Conservation (phyloP, 371 early-diverging fungal genomes). For the Circinella minor region DNA sequence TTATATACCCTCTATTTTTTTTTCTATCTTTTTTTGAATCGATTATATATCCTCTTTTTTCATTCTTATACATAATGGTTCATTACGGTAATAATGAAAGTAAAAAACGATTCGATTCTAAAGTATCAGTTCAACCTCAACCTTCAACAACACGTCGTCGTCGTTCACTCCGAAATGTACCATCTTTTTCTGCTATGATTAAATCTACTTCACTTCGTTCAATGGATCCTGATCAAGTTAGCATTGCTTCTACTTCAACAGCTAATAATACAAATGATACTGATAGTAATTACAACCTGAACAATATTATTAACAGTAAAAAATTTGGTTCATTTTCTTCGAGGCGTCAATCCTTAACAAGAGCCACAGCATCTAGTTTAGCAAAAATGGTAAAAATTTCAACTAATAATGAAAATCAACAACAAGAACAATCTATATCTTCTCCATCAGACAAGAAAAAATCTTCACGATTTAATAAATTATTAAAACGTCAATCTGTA, state of each 20-base stretch:
- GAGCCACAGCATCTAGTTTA: slow-evolving; percentile 23
- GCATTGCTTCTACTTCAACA: slow-evolving; percentile 6
- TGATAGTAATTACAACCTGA: too few species aligned
- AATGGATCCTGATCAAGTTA: slow-evolving; percentile 10
- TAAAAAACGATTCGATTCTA: slow-evolving; percentile 10
- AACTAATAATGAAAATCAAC: background rate
- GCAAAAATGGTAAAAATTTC: slow-evolving; percentile 23
- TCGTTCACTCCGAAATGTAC: slow-evolving; percentile 17
- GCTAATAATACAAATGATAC: background rate
- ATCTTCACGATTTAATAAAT: slow-evolving; percentile 14
- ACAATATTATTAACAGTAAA: background rate
- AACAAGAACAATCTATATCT: background rate
- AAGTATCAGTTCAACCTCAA: slow-evolving; percentile 3
- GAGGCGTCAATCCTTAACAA: slow-evolving; percentile 22
- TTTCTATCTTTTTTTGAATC: background rate
- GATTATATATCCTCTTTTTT: background rate
- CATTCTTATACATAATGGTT: background rate
- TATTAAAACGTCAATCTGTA: slow-evolving; percentile 7
- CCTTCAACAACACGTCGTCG: slow-evolving; percentile 11
- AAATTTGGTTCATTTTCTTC: slow-evolving; percentile 10
- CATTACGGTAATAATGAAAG: background rate
- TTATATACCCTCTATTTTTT: background rate
- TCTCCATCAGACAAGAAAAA: slow-evolving; percentile 5
- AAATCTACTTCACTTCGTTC: slow-evolving; percentile 14
- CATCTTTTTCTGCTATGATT: slow-evolving; percentile 13